Conservation (phyloP, 331 rosid genomes). For the Acacia concinna region DNA sequence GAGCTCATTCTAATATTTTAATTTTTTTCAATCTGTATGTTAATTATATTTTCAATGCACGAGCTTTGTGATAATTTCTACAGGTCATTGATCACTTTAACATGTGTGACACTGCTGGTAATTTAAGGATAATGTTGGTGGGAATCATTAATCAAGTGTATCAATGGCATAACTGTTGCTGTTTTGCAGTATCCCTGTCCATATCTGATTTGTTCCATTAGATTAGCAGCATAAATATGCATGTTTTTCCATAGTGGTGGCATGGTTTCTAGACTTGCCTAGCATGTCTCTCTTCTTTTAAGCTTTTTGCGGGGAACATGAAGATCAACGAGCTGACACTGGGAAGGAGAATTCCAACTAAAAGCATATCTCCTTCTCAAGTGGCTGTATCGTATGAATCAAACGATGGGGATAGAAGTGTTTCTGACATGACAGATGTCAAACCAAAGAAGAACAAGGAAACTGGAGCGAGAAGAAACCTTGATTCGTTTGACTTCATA, state of each 20-base stretch:
- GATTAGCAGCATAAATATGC: conserved; percentile 42
- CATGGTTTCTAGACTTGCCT: conserved; percentile 70
- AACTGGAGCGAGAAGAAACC: no score
- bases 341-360: conserved; percentile 36
- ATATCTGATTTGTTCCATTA: conserved; percentile 29
- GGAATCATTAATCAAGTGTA: conserved; percentile 19
- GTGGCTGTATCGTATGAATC: conserved; percentile 32
- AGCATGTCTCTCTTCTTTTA: conserved; percentile 68
- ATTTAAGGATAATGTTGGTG: conserved; percentile 14
- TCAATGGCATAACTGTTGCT: background rate
- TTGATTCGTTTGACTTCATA: conserved; percentile 17
- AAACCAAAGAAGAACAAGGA: no score
- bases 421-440: conserved; percentile 39
- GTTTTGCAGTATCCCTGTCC: conserved; percentile 5
- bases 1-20: background rate
- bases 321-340: conserved; percentile 37
- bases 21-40: background rate
- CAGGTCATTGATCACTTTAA: background rate
- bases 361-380: conserved; percentile 29
- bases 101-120: background rate
- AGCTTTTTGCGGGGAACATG: conserved; percentile 52
- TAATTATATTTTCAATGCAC: background rate
- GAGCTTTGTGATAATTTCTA: background rate
- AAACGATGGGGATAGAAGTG: conserved; percentile 36
- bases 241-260: conserved; percentile 52